A percentile compares a stretch with the other conserved stretches of the same genome.
Conservation (phyloP, 2,329 filamentous ascomycete genomes). For the Bertia moriformis region DNA sequence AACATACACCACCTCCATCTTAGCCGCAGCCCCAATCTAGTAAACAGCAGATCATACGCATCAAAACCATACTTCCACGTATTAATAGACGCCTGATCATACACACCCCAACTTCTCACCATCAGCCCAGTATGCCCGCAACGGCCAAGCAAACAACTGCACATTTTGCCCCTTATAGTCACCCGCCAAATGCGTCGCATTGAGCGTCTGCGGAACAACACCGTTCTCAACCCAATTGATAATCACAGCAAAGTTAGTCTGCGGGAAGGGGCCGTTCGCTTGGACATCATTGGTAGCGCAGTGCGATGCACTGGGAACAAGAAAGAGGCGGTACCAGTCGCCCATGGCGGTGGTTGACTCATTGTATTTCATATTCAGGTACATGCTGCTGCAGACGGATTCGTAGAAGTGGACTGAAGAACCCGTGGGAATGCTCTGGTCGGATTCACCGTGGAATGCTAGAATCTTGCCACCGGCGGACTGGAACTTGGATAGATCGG, state of each 20-base stretch:
- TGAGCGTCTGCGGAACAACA: slow-evolving; percentile 23
- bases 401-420: slow-evolving; percentile 32
- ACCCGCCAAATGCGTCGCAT: no score
- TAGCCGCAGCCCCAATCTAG: no score
- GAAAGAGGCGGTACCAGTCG: slow-evolving; percentile 32
- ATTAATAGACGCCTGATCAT: slow-evolving; percentile 20
- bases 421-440: slow-evolving; percentile 27
- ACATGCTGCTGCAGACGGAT: slow-evolving; percentile 32
- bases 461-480: slow-evolving; percentile 31
- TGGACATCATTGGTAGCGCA: slow-evolving; percentile 25
- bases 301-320: slow-evolving; percentile 34
- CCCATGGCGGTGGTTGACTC: slow-evolving; percentile 24
- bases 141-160: slow-evolving; percentile 24
- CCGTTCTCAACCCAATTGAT: slow-evolving; percentile 37
- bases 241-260: slow-evolving; percentile 27
- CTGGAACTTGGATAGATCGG: slow-evolving; percentile 29
- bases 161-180: slow-evolving; percentile 20
- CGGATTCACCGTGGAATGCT: slow-evolving; percentile 35
- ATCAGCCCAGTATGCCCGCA: slow-evolving; percentile 22
- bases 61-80: slow-evolving; percentile 21
- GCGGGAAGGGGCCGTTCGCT: slow-evolving; percentile 22
- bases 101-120: slow-evolving; percentile 18
- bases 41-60: slow-evolving; percentile 21
- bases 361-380: slow-evolving; percentile 20
- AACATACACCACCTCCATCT: no score